A percentile compares a stretch with the other conserved stretches of the same genome.
phyloP scores from a whole-genome alignment of 208 protist genomes.

The Angomonas deanei region DNA sequence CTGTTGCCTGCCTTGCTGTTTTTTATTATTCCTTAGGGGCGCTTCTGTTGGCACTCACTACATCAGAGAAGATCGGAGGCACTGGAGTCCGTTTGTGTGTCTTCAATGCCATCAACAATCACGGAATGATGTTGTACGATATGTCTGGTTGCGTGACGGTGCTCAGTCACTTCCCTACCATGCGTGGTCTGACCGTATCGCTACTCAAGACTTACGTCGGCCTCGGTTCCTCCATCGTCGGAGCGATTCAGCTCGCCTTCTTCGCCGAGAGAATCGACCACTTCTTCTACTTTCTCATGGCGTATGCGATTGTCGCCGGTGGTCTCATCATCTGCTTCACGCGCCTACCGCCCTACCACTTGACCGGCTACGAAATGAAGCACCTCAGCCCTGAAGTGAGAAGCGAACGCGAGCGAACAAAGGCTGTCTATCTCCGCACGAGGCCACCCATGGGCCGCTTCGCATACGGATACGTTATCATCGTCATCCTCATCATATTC shows the following conservation, averaged over 20 bases:
- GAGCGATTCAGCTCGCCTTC: slow-evolving; percentile 26
- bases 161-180: slow-evolving; percentile 25
- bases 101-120: slow-evolving; percentile 15
- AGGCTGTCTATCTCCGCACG: slow-evolving; percentile 17
- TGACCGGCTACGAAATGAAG: neutral
- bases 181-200: slow-evolving; percentile 24
- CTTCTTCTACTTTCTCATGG: slow-evolving; percentile 33
- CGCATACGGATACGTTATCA: slow-evolving; percentile 16
- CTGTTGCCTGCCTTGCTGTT: neutral
- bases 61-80: slow-evolving; percentile 8
- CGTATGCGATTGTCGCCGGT: neutral
- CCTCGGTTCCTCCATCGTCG: slow-evolving; percentile 33
- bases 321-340: slow-evolving; percentile 13
- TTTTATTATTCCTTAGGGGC: neutral
- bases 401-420: slow-evolving; percentile 4
- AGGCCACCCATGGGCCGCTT: slow-evolving; percentile 25
- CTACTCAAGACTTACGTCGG: slow-evolving; percentile 36
- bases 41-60: neutral
- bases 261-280: slow-evolving; percentile 12
- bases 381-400: slow-evolving; percentile 8
- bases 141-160: slow-evolving; percentile 23
- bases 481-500: slow-evolving; percentile 1
- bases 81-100: slow-evolving; percentile 8
- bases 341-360: neutral
- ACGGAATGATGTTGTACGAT: slow-evolving; percentile 16